These are phyloP conservation scores for Malus hybrid DNA, from an alignment of 331 rosid genomes.

Conservation along the genomic window DNA sequence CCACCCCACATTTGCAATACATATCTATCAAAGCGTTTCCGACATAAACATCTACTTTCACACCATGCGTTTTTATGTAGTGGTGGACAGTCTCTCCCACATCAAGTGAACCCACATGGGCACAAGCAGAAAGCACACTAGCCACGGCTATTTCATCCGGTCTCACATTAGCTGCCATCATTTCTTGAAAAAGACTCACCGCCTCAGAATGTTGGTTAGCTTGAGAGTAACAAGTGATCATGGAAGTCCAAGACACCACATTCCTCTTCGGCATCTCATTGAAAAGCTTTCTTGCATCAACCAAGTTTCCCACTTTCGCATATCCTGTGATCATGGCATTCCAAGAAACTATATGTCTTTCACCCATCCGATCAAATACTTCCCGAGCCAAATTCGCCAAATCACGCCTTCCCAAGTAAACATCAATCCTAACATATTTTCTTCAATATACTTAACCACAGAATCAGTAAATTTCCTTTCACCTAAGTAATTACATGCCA, in stretches of 20 bases:
- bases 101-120: conserved; percentile 42
- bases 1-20: conserved; percentile 53
- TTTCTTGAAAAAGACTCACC: conserved; percentile 33
- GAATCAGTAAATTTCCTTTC: conserved; percentile 31
- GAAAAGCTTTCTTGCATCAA: conserved; percentile 26
- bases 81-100: conserved; percentile 36
- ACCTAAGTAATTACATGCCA: conserved; percentile 31
- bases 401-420: conserved; percentile 38
- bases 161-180: conserved; percentile 38
- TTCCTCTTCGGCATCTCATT: conserved; percentile 31
- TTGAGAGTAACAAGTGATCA: conserved; percentile 45
- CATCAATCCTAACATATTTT: conserved; percentile 17
- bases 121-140: conserved; percentile 53
- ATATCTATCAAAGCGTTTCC: conserved; percentile 41
- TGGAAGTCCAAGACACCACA: conserved; percentile 51
- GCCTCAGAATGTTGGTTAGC: conserved; percentile 32
- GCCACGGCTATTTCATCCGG: conserved; percentile 40
- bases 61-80: conserved; percentile 20
- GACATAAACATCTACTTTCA: conserved; percentile 32
- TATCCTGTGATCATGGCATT: conserved; percentile 38
- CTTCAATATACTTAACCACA: conserved; percentile 29
- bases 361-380: conserved; percentile 37
- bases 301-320: conserved; percentile 24
- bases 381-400: conserved; percentile 22
- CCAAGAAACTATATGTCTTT: conserved; percentile 41